Evolutionary conservation across 768 basidiomycete species (phyloP).

Genomic region (Gautieria morchelliformis): DNA sequence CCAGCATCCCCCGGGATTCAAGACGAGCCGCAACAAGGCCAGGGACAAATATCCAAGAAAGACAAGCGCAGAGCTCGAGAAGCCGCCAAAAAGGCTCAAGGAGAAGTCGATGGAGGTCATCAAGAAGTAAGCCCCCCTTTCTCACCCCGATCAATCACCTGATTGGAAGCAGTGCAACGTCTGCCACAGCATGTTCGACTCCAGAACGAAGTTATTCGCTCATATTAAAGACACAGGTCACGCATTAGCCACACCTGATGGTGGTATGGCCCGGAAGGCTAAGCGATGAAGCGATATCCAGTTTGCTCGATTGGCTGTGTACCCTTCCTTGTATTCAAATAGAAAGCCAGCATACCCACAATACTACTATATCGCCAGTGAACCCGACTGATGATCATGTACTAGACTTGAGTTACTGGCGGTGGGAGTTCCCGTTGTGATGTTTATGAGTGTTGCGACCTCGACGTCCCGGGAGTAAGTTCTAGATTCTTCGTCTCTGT

Average conservation of each 20-base stretch:
- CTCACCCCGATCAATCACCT: conserved; percentile 12
- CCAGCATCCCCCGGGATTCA: background rate
- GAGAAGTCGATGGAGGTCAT: conserved; percentile 23
- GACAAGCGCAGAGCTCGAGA: conserved; percentile 76
- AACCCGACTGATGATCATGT: background rate
- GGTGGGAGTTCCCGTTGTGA: background rate
- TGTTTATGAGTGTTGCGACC: background rate
- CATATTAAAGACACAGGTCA: conserved; percentile 69
- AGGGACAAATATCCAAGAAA: conserved; percentile 49
- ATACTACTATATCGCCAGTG: background rate
- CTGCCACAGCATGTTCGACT: conserved; percentile 53
- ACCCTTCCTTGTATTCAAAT: no score
- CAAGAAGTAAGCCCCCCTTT: background rate
- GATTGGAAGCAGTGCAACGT: conserved; percentile 47
- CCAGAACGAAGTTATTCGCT: conserved; percentile 63
- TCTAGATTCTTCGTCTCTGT: background rate
- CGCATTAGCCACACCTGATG: conserved; percentile 38
- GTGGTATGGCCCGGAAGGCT: conserved; percentile 9
- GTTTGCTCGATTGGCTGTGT: no score
- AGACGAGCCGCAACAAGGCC: background rate
- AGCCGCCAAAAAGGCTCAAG: conserved; percentile 52
- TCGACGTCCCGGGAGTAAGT: background rate
- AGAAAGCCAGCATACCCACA: background rate
- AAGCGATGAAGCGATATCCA: background rate
- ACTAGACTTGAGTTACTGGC: background rate